Evolutionary conservation across 768 basidiomycete genomes (phyloP), one percentile per base, ranked within the genome.

Genomic region (Boletus subparvulus): DNA sequence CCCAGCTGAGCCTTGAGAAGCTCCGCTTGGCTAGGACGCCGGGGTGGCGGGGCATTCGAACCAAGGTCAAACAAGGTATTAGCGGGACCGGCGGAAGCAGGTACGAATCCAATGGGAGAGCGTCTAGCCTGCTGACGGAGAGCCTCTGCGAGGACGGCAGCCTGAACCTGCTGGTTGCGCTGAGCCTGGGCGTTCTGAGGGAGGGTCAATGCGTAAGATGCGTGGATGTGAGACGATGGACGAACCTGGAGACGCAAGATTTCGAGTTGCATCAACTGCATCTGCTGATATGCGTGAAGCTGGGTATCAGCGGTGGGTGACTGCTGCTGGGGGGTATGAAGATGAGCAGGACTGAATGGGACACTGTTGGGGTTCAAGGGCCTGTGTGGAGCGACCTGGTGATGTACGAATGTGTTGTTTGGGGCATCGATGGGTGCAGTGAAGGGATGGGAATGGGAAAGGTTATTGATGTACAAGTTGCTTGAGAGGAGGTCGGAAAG

Each of bases 251-350:
- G 81, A 68, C 82, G 83, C 69, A 91, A 72, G 63, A 93, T 81
- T 75, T 93, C 91, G 54, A 93, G 77, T 68, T 93, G 92, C 75
- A 92, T 82, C 79, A 92, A 78, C 75, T 93, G 90, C 80, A 92
- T 79, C 52, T 72, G 72, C 42, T 92, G 90, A 53, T 90, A 76
- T 52, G 85, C 82, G 64, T 85, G 85, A 42, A 79, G 74, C 66
- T 86, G 85, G 43, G 77, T 74, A 44, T 84, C 66, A 33, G 73
- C 69, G 44, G 75, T 64, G 12, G 59, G 36, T 16, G 46, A 1
- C 61, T 81, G 84, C 41, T 75, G 71, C 66, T 78, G 74, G 59
- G 75, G 58, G 58, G 59, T 44, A 51, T 74, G 77, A 39, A 72
- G 68, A 45, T 76, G 77, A 41, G 78, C 69, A 26, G 78, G 75